Evolutionary conservation across 2,329 filamentous ascomycete species (phyloP), one percentile per base, ranked within the genome.

Genomic region (Microcyclospora tardicrescens): DNA sequence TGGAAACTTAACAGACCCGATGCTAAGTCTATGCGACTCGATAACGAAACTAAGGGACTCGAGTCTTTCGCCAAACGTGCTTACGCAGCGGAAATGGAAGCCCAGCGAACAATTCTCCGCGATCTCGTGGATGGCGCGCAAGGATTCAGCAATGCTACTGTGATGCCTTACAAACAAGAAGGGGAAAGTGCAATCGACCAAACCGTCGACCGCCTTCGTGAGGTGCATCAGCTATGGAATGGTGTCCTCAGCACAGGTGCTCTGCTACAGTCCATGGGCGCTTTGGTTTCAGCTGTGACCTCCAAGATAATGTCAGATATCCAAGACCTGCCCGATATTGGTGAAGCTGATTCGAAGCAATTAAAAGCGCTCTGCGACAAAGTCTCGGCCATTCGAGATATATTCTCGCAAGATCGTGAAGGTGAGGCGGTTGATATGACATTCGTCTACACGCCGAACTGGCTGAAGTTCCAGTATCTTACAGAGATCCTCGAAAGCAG

Each of bases 381-480:
- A 33, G 59, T 79, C 6, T 66, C 70, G 10, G 61, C 63, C n/a
- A 58, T 77, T 12, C 71, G 71, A 40, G 66, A 73, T 44, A 57
- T 79, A 11, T 79, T 79, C 54, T 55, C 66, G 30, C 68, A 68
- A 9, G 61, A 67, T 10, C 57, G 60, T 30, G 44, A 52, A 5
- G 35, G 33, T 19, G 57, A 69, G 19, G 62, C 64, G n/a, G 45
- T 49, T 15, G 64, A 67, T 31, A 71, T 75, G 62, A 74, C 72
- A 3, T 71, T 72, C 16, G 63, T 79, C 9, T 79, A 79, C 45
- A 72, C 73, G 34, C 67, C 70, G 3, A 72, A 71, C 45, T 80
- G 76, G 76, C 63, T 79, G 44, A 75, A 74, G 43, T 79, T 79
- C 51, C 74, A 77, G 52, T 79, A 79, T 48, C 53, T 80, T 37